Base-by-base conservation (phyloP, 2,329 filamentous ascomycete species). In the Pseudogymnoascus sp. region DNA sequence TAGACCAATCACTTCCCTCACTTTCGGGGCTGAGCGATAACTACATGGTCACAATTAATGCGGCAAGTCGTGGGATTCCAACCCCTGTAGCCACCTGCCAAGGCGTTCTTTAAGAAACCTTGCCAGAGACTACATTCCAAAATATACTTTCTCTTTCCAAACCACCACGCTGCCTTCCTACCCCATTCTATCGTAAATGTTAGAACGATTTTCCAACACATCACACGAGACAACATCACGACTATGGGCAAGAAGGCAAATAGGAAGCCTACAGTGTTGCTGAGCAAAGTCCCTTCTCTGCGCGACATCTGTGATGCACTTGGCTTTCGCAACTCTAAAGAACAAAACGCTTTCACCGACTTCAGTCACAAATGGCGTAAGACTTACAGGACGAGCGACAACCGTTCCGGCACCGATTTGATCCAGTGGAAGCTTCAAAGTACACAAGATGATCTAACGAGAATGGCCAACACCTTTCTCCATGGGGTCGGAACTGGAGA, bases 261-360 rank as follows among this genome's bases (percentile, higher is more conserved):
- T 25, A 6, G 12, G 42, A 46, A 46, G 21, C 42, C 42, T 8
- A 46, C 42, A 5, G 42, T 46, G 42, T 53, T 34, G 23, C 5
- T 50, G 11, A 64, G 61, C 34, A 65, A 67, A 65, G 61, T 67
- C 10, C 63, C 66, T 18, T 64, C 65, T 25, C 59, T 68, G 7
- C 63, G 60, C 60, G 38, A 63, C 34, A 53, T 68, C 3, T 63
- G 50, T 36, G 64, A 65, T 28, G 34, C 37, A 36, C 62, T 68
- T 16, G 66, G 66, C 8, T 64, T 68, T 59, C 50, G 56, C 40
- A 65, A 65, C 16, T 67, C 66, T 3, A 68, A 68, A 42, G 66
- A 68, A 18, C 61, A 62, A 25, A 62, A 46, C 7, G 31, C 34
- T 36, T 68, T 68, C 53, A 63, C 61, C 61, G 63, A 66, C 5